Percentiles rank a stretch among this genome's conserved stretches.
Evolutionary conservation across 768 basidiomycete genomes (phyloP).

Genomic region (Pleurotus tuoliensis): DNA sequence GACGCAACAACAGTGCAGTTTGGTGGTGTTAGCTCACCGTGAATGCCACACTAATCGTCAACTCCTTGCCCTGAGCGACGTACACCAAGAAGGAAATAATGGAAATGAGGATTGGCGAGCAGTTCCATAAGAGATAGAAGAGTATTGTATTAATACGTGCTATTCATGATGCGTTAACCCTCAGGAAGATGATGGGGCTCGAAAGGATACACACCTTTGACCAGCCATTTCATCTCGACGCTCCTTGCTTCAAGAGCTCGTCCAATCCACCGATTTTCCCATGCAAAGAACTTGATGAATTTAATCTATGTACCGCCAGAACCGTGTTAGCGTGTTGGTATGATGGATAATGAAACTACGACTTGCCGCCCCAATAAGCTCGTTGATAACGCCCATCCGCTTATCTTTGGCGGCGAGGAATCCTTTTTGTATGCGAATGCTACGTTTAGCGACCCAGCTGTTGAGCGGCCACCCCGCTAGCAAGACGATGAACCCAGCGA

Average conservation of each 20-base stretch:
- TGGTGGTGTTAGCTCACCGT: slow-evolving; percentile 47
- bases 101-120: slow-evolving; percentile 77
- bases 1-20: neutral
- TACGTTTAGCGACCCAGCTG: slow-evolving; percentile 55
- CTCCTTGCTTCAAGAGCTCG: slow-evolving; percentile 60
- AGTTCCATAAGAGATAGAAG: slow-evolving; percentile 70
- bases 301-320: slow-evolving; percentile 39
- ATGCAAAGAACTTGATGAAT: slow-evolving; percentile 83
- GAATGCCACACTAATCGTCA: slow-evolving; percentile 81
- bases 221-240: slow-evolving; percentile 72
- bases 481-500: slow-evolving; percentile 71
- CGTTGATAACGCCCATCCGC: slow-evolving; percentile 74
- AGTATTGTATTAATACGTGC: slow-evolving; percentile 70
- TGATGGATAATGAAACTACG: neutral
- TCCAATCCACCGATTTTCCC: slow-evolving; percentile 74
- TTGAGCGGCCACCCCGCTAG: slow-evolving; percentile 70
- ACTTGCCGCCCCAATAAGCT: slow-evolving; percentile 64
- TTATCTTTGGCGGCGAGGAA: slow-evolving; percentile 62
- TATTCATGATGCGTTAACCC: slow-evolving; percentile 16
- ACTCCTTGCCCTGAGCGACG: slow-evolving; percentile 64
- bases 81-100: slow-evolving; percentile 76
- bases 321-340: neutral
- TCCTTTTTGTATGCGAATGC: slow-evolving; percentile 58
- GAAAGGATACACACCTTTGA: slow-evolving; percentile 45
- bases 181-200: neutral